phyloP scores from a whole-genome alignment of 805 yeast genomes.

The Nakazawaea ambrosiae region DNA sequence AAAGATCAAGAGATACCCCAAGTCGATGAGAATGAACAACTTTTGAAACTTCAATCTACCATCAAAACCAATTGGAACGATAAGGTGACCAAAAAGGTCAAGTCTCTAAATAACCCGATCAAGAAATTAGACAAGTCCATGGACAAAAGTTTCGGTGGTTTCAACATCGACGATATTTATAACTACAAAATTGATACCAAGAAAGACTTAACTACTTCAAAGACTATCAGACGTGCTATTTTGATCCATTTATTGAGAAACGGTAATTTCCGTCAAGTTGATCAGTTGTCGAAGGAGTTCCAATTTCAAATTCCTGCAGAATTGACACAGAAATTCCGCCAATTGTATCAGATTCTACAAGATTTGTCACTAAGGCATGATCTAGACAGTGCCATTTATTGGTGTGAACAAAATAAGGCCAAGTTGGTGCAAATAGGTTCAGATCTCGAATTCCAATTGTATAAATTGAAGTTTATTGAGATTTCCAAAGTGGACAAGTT shows the following conservation, averaged over 20 bases:
- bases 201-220: constrained; percentile 19
- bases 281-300: constrained; percentile 21
- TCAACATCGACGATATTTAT: constrained; percentile 19
- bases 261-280: constrained; percentile 20
- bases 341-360: constrained; percentile 34
- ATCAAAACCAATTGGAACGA: constrained; percentile 16
- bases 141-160: constrained; percentile 19
- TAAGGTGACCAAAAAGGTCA: constrained; percentile 24
- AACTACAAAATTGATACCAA: constrained; percentile 23
- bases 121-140: constrained; percentile 20
- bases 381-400: constrained; percentile 38
- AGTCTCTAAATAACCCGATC: constrained; percentile 19
- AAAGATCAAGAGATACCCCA: neutral
- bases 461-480: constrained; percentile 33
- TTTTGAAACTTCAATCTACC: neutral
- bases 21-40: neutral
- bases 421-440: constrained; percentile 28
- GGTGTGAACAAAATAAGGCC: constrained; percentile 30
- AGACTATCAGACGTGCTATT: constrained; percentile 21
- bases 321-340: constrained; percentile 28
- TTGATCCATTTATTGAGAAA: constrained; percentile 24
- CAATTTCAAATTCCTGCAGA: constrained; percentile 19
- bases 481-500: constrained; percentile 19
- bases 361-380: constrained; percentile 28
- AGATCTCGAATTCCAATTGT: constrained; percentile 38